Evolutionary conservation across 352 stramenopile species (phyloP), one percentile per base, ranked within the genome.

Genomic region (Phytophthora ramorum): DNA sequence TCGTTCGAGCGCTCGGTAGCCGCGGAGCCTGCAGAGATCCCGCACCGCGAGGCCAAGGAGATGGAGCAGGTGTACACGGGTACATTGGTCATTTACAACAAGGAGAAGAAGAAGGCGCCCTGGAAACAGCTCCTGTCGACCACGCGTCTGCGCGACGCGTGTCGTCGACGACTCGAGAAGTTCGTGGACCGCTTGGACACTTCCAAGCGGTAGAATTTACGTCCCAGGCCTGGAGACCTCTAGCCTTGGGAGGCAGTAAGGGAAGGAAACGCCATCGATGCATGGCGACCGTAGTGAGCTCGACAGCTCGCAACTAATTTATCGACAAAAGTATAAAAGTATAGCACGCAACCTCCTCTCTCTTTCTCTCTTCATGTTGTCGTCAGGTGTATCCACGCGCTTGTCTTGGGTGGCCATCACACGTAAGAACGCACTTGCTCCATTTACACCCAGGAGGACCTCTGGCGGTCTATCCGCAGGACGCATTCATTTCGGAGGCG

Each of bases 51-150:
- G 45, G 57, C 60, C 22, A 81, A 76, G 45, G 66, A 73, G 37
- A 57, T 82, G 12, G 66, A 89, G 40, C 66, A 75, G 37, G 63
- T 81, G 53, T 90, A 89, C 70, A 78, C 76, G 20, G 84, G 84
- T 19, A 92, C 84, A 14, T 66, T 92, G 12, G 78, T 92, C n/a
- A 51, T 83, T 26, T 92, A 92, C 73, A 77, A 92, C 45, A 65
- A 85, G 48, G 79, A 92, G 53, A 69, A 78, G 62, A 71, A 69
- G 37, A 67, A 59, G n/a, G 73, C 70, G 26, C 53, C 65, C 14
- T 89, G 72, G 70, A 86, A 81, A 38, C 59, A 73, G 34, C 63
- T 91, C 49, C 74, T 77, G 34, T 75, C 69, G 6, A 64, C 66
- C 26, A 69, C 69, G 40, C 54, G 77, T 13, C 63, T 78, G 35